Percentiles rank a stretch among this genome's conserved stretches.
phyloP scores from a whole-genome alignment of 2,329 filamentous ascomycete species.

The Coniochaeta sp. region DNA sequence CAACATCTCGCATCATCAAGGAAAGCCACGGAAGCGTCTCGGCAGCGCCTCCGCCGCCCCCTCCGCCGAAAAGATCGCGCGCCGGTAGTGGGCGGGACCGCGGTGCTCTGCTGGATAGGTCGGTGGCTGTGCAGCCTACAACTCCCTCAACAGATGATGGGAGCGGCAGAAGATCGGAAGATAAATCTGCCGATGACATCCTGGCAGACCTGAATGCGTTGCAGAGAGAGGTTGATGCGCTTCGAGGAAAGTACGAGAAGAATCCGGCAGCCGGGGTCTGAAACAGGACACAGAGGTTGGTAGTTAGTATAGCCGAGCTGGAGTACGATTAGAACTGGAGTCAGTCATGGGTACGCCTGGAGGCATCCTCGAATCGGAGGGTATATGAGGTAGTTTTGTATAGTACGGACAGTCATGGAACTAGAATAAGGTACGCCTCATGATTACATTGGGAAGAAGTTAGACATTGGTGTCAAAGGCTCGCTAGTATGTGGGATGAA shows the following conservation, averaged over 20 bases:
- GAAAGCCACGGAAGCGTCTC: conserved; percentile 18
- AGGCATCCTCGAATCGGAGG: not conserved
- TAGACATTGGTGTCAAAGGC: not conserved
- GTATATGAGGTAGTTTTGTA: not conserved
- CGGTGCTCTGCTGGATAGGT: conserved; percentile 20
- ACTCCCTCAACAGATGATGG: conserved; percentile 10
- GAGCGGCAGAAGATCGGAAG: conserved; percentile 14
- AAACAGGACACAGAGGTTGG: not conserved
- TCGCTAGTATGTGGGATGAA: not conserved
- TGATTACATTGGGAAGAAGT: not conserved
- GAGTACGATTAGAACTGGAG: not conserved
- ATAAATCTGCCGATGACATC: conserved; percentile 45
- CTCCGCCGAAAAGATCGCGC: conserved; percentile 38
- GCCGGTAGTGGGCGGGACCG: conserved; percentile 38
- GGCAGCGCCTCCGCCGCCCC: conserved; percentile 33
- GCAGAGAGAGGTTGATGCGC: conserved; percentile 68
- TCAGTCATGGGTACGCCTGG: not conserved
- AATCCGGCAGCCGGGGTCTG: not conserved
- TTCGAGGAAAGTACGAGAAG: conserved; percentile 36
- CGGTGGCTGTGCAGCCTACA: conserved; percentile 11
- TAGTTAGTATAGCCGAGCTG: not conserved
- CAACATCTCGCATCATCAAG: conserved; percentile 19
- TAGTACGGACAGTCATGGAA: not conserved
- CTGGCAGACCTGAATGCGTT: conserved; percentile 65
- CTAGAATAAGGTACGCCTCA: not conserved